phyloP scores from a whole-genome alignment of 805 yeast species.

The Suhomyces vadensis region DNA sequence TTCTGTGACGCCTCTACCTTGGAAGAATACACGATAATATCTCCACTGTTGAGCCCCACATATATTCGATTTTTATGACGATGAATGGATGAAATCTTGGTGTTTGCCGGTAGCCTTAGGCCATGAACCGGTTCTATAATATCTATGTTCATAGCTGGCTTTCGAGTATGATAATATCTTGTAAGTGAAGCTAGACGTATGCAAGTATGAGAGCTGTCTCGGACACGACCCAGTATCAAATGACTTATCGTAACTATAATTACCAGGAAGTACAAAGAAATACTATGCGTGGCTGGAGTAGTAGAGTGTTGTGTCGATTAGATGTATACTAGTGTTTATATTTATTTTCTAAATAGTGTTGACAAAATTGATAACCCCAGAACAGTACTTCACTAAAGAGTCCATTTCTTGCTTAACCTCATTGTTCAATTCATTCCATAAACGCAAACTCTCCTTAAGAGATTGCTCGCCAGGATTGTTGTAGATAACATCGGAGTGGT shows the following conservation, averaged over 20 bases:
- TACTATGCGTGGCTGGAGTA: too few relatives aligned
- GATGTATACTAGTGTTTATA: not conserved
- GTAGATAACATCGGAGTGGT: conserved; percentile 79
- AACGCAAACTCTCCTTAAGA: conserved; percentile 47
- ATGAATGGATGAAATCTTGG: conserved; percentile 27
- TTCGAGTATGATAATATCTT: too few relatives aligned
- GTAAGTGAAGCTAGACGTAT: not conserved
- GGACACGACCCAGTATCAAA: not conserved
- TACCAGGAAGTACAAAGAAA: too few relatives aligned
- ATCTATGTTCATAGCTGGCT: conserved; percentile 36
- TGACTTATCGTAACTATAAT: too few relatives aligned
- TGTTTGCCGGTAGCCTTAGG: conserved; percentile 26
- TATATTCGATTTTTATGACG: conserved; percentile 22
- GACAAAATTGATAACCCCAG: conserved; percentile 72
- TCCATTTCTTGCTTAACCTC: conserved; percentile 54
- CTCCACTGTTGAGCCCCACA: conserved; percentile 39
- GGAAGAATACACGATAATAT: conserved; percentile 17
- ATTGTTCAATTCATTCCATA: conserved; percentile 49
- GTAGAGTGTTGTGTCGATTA: too few relatives aligned
- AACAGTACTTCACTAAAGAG: conserved; percentile 70
- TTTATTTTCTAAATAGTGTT: conserved; percentile 32
- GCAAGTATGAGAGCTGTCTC: not conserved
- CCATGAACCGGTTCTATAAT: conserved; percentile 39
- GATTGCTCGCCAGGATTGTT: conserved; percentile 33
- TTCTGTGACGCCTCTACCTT: not conserved